Percentiles rank a stretch among this genome's conserved stretches.
Conservation (phyloP, 306 rosid species). For the Trifolium subterraneum region DNA sequence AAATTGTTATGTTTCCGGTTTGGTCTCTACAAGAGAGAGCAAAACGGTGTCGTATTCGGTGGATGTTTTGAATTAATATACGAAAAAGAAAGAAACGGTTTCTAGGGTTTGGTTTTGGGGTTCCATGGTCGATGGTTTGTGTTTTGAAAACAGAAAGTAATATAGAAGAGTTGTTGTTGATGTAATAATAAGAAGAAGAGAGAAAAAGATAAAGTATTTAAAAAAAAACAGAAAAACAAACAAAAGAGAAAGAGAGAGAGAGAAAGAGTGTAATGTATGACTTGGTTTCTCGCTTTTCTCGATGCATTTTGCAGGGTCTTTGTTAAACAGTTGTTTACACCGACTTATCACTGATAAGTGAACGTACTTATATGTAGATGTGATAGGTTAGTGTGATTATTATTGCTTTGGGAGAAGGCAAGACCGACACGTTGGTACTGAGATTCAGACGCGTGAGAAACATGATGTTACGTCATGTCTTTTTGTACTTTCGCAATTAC, state of each 20-base stretch:
- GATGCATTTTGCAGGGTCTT: slow-evolving; percentile 59
- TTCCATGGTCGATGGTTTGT: slow-evolving; percentile 13
- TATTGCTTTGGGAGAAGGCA: slow-evolving; percentile 39
- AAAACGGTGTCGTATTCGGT: slow-evolving; percentile 8
- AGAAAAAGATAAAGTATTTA: slow-evolving; percentile 25
- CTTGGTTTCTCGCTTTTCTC: slow-evolving; percentile 59
- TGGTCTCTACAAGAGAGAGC: not conserved
- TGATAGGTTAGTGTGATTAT: fast-evolving
- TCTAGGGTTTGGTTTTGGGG: slow-evolving; percentile 59
- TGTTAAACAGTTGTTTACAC: slow-evolving; percentile 38
- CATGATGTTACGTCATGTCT: slow-evolving; percentile 22
- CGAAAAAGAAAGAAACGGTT: slow-evolving; percentile 22
- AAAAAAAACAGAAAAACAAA: not conserved
- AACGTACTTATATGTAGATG: not conserved
- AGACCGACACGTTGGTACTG: slow-evolving; percentile 34
- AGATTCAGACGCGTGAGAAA: slow-evolving; percentile 13
- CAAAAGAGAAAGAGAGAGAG: not conserved
- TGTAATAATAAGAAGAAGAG: slow-evolving; percentile 1
- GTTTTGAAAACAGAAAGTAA: slow-evolving; percentile 12
- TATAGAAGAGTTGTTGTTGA: slow-evolving; percentile 10
- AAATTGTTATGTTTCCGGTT: not conserved
- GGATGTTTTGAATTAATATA: not conserved
- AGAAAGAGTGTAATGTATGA: slow-evolving; percentile 32
- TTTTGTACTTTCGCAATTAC: not conserved
- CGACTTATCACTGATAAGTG: slow-evolving; percentile 51